Conservation (phyloP, 2,329 filamentous ascomycete genomes). For the Colletotrichum gigasporum region DNA sequence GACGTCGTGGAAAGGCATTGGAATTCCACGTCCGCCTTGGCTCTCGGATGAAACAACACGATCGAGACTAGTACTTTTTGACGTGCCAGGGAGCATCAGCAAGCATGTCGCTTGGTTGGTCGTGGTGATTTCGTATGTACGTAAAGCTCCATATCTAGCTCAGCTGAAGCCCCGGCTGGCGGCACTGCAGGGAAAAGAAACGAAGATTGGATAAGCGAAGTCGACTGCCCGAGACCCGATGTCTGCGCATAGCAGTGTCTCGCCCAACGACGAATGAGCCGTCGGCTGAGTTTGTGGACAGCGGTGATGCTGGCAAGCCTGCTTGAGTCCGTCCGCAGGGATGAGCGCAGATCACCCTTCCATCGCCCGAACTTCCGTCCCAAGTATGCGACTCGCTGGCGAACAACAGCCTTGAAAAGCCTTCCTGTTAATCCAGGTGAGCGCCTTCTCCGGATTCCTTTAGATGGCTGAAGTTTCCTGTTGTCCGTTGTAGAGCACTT, state of each 20-base stretch:
- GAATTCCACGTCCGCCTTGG: background rate
- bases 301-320: background rate
- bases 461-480: background rate
- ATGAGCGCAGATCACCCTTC: conserved; percentile 15
- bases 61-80: background rate
- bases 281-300: background rate
- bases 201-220: background rate
- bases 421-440: background rate
- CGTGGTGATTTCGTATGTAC: background rate
- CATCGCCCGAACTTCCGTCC: background rate
- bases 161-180: conserved; percentile 9
- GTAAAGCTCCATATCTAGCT: background rate
- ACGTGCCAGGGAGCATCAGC: background rate
- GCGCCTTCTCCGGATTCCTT: background rate
- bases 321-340: conserved; percentile 13
- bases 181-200: conserved; percentile 2
- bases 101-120: too few relatives aligned
- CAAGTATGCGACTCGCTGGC: background rate
- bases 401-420: background rate
- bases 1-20: background rate
- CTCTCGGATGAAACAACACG: background rate
- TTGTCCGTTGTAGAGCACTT: background rate
- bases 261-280: conserved; percentile 1
- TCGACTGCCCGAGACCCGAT: background rate
- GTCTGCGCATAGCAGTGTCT: background rate